These are phyloP conservation scores for Globisporangium abappressorium DNA, from an alignment of 352 stramenopile species.

Conservation along the genomic window DNA sequence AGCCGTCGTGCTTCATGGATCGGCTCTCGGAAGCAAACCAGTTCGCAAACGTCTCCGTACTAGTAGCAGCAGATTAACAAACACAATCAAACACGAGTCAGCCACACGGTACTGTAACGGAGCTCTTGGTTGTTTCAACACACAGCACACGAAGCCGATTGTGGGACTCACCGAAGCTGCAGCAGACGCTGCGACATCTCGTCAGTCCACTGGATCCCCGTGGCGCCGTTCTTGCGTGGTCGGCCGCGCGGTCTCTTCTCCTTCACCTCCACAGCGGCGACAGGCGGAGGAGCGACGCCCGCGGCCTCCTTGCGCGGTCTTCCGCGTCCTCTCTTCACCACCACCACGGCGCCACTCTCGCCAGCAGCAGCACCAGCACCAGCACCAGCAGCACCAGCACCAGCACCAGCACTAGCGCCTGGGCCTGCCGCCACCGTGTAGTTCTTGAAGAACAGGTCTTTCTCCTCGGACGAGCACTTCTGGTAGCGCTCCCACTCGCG, in stretches of 20 bases:
- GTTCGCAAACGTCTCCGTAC: background rate
- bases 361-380: background rate
- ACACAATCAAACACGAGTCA: background rate
- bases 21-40: background rate
- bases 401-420: background rate
- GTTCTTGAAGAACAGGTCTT: background rate
- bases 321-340: background rate
- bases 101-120: too few relatives aligned
- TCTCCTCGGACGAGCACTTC: background rate
- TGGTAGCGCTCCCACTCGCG: background rate
- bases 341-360: background rate
- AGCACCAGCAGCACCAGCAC: background rate
- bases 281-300: too few relatives aligned
- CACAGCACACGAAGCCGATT: too few relatives aligned
- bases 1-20: slow-evolving; percentile 2
- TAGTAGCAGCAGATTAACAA: background rate
- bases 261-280: background rate
- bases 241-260: slow-evolving; percentile 1
- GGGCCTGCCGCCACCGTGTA: background rate
- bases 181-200: slow-evolving; percentile 8
- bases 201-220: slow-evolving; percentile 13
- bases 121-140: too few relatives aligned
- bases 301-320: background rate
- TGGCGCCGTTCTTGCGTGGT: background rate
- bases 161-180: background rate